Conservation (phyloP, 257 asterid genomes). For the Nyctanthes arbortristis region DNA sequence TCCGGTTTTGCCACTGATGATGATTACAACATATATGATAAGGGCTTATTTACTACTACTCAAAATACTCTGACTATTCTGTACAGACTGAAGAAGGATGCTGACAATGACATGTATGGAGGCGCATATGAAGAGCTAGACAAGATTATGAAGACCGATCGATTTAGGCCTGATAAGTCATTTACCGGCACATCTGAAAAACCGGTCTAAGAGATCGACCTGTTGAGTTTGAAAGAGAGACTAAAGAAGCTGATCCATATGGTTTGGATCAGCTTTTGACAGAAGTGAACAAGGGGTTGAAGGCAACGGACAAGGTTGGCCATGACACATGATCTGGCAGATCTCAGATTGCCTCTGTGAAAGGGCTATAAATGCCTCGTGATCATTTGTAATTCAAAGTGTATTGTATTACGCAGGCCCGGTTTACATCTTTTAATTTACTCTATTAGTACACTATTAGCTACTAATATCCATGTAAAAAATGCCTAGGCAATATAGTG, state of each 20-base stretch:
- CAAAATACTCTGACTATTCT: conserved; percentile 75
- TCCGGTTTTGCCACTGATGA: conserved; percentile 89
- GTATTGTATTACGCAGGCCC: too few relatives aligned
- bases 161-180: conserved; percentile 81
- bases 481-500: too few relatives aligned
- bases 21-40: conserved; percentile 78
- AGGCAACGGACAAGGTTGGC: conserved; percentile 63
- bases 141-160: conserved; percentile 84
- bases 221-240: conserved; percentile 76
- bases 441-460: too few relatives aligned
- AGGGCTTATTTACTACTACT: conserved; percentile 73
- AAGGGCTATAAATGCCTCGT: neutral
- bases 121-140: conserved; percentile 92
- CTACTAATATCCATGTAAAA: too few relatives aligned
- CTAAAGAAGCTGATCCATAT: conserved; percentile 88
- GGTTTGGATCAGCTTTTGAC: conserved; percentile 90
- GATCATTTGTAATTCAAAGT: too few relatives aligned
- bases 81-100: conserved; percentile 82
- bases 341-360: neutral
- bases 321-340: neutral
- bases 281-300: conserved; percentile 87
- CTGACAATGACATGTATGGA: conserved; percentile 78
- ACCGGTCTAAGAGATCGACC: conserved; percentile 75
- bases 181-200: conserved; percentile 82
- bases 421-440: too few relatives aligned